These are phyloP conservation scores for Persicaria tinctoria DNA, from an alignment of 148 eudicot genomes.

Conservation along the genomic window DNA sequence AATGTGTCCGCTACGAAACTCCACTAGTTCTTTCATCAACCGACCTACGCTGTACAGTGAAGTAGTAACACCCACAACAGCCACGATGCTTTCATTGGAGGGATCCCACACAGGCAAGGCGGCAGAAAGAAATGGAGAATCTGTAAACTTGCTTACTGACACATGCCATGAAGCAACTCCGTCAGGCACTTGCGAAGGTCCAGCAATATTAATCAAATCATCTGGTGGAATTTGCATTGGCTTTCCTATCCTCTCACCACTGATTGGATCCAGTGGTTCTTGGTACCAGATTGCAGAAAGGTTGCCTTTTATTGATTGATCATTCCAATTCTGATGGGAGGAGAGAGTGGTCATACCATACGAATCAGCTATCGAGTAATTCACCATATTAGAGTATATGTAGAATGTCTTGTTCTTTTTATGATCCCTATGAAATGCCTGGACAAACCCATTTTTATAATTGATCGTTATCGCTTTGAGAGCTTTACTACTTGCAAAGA, in stretches of 20 bases:
- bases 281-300: conserved; percentile 83
- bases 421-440: conserved; percentile 93
- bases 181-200: conserved; percentile 91
- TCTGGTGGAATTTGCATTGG: conserved; percentile 59
- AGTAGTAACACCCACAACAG: conserved; percentile 92
- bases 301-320: conserved; percentile 56
- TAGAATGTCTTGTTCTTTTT: conserved; percentile 70
- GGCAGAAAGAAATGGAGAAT: conserved; percentile 87
- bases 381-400: conserved; percentile 73
- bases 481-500: conserved; percentile 79
- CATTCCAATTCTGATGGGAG: conserved; percentile 70
- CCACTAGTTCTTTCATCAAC: conserved; percentile 91
- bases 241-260: conserved; percentile 64
- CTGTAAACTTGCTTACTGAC: conserved; percentile 72
- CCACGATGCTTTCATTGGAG: conserved; percentile 56
- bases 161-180: conserved; percentile 96
- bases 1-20: conserved; percentile 80
- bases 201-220: conserved; percentile 82
- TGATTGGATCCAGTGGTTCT: conserved; percentile 69
- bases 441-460: conserved; percentile 85
- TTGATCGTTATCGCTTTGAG: conserved; percentile 71
- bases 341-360: conserved; percentile 37
- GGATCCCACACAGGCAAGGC: conserved; percentile 87
- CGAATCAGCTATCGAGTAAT: conserved; percentile 57
- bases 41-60: conserved; percentile 87